Evolutionary conservation across 129 eudicot species (phyloP), one percentile per base, ranked within the genome.

Genomic region (Kitagawia praeruptora): DNA sequence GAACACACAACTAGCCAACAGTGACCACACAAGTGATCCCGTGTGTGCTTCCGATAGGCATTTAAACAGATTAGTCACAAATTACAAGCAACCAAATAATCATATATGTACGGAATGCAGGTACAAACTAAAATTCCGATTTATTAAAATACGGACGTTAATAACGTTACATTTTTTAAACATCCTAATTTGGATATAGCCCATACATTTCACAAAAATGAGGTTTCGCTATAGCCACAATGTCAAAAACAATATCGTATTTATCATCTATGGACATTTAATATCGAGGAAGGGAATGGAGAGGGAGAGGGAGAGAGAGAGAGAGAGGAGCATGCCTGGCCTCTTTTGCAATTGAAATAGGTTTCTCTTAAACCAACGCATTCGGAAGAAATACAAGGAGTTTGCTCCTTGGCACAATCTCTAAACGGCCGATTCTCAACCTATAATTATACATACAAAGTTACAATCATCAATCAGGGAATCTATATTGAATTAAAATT

Each of bases 311-410:
- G 37, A 34, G 37, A 34, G 37, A 34, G 37, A 34, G 37, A 34
- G 37, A 34, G 37, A 34, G 9, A 0, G 25, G 16, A 19, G 15
- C 69, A 69, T 87, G 75, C 97, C 93, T 93, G 98, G 77, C 98
- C 98, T 87, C 98, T 91, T 85, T 93, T 93, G 93, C 98, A 93
- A 87, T 93, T 91, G 82, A 91, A 93, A 83, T 89, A 93, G 34
- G 98, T 93, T 87, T 93, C 97, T 81, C 97, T 82, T 40, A 91
- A 85, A 64, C 97, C 98, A 71, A 93, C 97, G 75, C 98, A 93
- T 77, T 94, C 97, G 74, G 92, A 88, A 11, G 98, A 88, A 40
- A 94, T 88, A 42, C 83, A 51, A 3, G 97, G 98, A 72, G 87
- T 85, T 83, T 88, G 83, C 90, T 91, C 96, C 80, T 89, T 89